Evolutionary conservation across 305 asterid species (phyloP).

Genomic region (Solanum hybrid): DNA sequence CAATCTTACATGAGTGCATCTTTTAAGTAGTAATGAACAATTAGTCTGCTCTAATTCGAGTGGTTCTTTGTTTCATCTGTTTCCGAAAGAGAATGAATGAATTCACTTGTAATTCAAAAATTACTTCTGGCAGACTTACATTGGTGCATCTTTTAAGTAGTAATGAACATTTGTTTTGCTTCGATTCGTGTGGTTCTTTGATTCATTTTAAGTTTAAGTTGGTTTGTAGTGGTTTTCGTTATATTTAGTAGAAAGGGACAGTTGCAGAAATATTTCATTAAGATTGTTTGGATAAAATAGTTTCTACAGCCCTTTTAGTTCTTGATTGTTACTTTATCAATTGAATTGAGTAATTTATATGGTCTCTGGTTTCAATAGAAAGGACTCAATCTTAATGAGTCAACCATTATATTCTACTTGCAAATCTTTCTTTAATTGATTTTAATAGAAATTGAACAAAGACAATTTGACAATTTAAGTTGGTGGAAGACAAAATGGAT

Average conservation of each 20-base stretch:
- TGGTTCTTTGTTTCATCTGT: neutral
- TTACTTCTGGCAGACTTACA: no score
- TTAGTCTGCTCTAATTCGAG: neutral
- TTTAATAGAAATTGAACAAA: no score
- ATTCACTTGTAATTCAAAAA: no score
- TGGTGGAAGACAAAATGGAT: no score
- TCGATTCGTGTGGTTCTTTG: neutral
- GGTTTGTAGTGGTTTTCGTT: neutral
- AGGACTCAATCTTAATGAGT: neutral
- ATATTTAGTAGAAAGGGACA: neutral
- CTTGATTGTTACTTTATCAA: neutral
- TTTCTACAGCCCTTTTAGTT: neutral
- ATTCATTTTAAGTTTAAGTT: neutral
- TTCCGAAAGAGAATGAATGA: no score
- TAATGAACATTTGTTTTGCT: neutral
- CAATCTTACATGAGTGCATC: neutral
- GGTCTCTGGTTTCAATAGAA: neutral
- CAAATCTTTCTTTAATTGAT: no score
- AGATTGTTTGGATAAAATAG: neutral
- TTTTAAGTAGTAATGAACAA: neutral
- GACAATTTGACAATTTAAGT: no score
- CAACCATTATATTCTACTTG: neutral
- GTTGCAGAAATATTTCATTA: neutral
- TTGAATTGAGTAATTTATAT: neutral
- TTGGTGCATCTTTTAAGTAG: neutral